Evolutionary conservation across 208 protist species (phyloP).

Genomic region (Histomonas meleagridis): DNA sequence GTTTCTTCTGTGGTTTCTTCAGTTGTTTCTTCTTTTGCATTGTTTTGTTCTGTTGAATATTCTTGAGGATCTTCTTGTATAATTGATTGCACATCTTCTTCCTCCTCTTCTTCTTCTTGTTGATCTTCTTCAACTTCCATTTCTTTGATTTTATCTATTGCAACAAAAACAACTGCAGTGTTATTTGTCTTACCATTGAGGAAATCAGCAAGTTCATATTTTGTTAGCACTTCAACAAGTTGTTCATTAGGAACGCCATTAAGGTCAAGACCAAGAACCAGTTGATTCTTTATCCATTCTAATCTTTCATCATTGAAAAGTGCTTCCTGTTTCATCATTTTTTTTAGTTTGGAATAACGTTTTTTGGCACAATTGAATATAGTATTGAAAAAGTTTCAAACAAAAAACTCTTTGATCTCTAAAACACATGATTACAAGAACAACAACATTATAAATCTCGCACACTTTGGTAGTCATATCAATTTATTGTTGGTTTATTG

Average conservation of each 20-base stretch:
- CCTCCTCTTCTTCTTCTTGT: slow-evolving; percentile 4
- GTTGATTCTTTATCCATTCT: not conserved
- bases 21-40: not conserved
- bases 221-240: slow-evolving; percentile 32
- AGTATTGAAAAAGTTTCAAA: too few species aligned
- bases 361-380: too few species aligned
- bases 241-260: slow-evolving; percentile 15
- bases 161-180: slow-evolving; percentile 10
- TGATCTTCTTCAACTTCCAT: not conserved
- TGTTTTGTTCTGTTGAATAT: not conserved
- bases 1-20: not conserved
- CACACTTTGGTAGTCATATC: too few species aligned
- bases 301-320: slow-evolving; percentile 29
- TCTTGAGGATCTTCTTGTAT: not conserved
- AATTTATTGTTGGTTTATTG: too few species aligned
- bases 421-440: too few species aligned
- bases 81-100: too few species aligned
- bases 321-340: slow-evolving; percentile 26
- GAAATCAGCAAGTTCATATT: slow-evolving; percentile 34
- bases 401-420: too few species aligned
- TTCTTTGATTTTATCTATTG: not conserved
- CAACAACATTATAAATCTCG: too few species aligned
- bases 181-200: not conserved
- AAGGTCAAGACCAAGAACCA: not conserved
- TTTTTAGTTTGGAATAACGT: too few species aligned